phyloP scores from a whole-genome alignment of 192 early-diverging fungal genomes.

The Coemansia sp. region DNA sequence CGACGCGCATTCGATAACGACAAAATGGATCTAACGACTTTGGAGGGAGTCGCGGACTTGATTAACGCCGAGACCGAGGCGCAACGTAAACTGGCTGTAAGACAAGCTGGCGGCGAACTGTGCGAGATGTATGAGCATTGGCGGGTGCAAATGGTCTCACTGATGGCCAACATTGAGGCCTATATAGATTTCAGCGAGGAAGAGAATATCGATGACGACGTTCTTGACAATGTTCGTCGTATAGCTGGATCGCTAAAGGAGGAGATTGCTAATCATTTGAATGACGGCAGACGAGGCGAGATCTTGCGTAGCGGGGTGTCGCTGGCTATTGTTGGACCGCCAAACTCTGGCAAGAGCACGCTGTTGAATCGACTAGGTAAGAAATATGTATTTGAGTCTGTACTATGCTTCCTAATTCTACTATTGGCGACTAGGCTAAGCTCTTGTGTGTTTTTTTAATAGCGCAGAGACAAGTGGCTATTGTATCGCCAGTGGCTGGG shows the following conservation, averaged over 20 bases:
- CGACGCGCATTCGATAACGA: conserved; percentile 72
- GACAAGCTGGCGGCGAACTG: conserved; percentile 72
- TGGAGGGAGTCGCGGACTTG: conserved; percentile 74
- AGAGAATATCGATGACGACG: conserved; percentile 75
- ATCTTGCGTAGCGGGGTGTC: conserved; percentile 72
- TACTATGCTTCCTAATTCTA: not conserved
- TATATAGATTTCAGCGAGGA: conserved; percentile 81
- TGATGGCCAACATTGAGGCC: conserved; percentile 68
- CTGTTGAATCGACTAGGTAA: conserved; percentile 68
- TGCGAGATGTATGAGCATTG: conserved; percentile 64
- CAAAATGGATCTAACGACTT: conserved; percentile 70
- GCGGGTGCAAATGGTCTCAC: conserved; percentile 60
- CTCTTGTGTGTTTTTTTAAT: not conserved
- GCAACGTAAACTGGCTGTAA: conserved; percentile 65
- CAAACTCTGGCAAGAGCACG: conserved; percentile 79
- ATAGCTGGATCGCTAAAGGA: conserved; percentile 7
- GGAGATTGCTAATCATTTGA: conserved; percentile 52
- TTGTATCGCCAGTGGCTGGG: conserved; percentile 73
- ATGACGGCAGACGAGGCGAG: conserved; percentile 69
- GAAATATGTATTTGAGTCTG: not conserved
- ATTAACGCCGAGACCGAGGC: conserved; percentile 80
- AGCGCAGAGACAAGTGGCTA: conserved; percentile 72
- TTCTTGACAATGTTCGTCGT: conserved; percentile 27
- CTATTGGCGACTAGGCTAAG: conserved; percentile 46
- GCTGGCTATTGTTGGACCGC: conserved; percentile 72